Base-by-base conservation (phyloP, 805 yeast species). In the Cyberlindnera xylosilytica region DNA sequence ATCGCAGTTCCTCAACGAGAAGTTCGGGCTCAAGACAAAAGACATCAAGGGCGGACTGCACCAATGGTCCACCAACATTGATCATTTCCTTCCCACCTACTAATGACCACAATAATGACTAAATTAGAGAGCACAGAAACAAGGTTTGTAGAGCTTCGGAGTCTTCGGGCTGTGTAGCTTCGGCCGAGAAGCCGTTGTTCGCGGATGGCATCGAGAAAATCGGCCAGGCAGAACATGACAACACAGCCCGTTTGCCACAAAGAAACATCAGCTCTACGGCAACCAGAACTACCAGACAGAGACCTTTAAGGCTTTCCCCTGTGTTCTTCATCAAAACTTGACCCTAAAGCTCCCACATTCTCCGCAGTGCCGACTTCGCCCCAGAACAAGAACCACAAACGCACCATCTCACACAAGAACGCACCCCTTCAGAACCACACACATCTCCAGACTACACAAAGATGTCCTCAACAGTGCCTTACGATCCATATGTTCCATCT, bases 401-500 rank as follows among this genome's bases (percentile, higher is more conserved):
- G n/a, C 8, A 12, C 29, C 5, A 26, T 5, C 5, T 26, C 15
- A 19, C 9, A 28, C 7, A 19, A 11, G 20, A 19, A 19, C 27
- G 20, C 27, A 20, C 34, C 24, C 33, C 33, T 20, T 26, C 18
- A n/a, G 20, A 16, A 35, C 4, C 34, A 8, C 26, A 20, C 16
- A 16, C 32, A 29, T 20, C 27, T 37, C 23, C 40, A 20, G 36
- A 17, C 45, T 17, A 38, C 31, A 39, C 19, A 26, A 46, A 54
- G 39, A 84, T 84, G 91, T 78, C 89, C 16, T 81, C 89, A 18
- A 76, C 87, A 30, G 84, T 78, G 38, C 95, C 95, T 43, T 86
- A 87, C 62, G 95, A 87, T 63, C 95, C 95, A 58, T 87, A 83
- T 58, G 80, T 83, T 50, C 91, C 91, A 39, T 75, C 81, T 29